A percentile compares a stretch with the other conserved stretches of the same genome.
phyloP scores from a whole-genome alignment of 176 grass and related monocot species.

The Cymbopogon citratus region DNA sequence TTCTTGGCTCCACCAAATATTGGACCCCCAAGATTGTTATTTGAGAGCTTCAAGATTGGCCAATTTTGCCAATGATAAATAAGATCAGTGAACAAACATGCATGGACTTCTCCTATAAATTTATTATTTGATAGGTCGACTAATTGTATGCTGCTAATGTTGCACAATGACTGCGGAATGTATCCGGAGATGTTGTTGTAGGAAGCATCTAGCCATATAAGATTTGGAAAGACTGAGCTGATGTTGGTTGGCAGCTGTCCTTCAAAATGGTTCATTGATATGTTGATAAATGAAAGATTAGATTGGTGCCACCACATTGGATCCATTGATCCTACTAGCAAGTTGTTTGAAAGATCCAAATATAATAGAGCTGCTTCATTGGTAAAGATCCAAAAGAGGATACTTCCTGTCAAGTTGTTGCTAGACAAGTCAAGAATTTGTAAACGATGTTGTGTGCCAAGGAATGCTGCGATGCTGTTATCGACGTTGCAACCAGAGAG shows the following conservation, averaged over 20 bases:
- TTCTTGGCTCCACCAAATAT: neutral
- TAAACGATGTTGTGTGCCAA: constrained; percentile 6
- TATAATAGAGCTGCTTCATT: neutral
- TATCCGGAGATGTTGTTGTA: constrained; percentile 12
- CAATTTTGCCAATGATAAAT: neutral
- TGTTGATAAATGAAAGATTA: neutral
- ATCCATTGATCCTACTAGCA: constrained; percentile 1
- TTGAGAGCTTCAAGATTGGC: neutral
- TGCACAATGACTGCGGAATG: neutral
- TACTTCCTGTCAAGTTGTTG: neutral
- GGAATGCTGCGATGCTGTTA: neutral
- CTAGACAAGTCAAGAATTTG: constrained; percentile 7
- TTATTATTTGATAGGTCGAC: constrained; percentile 29
- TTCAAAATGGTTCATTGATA: constrained; percentile 5
- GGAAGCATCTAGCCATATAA: neutral
- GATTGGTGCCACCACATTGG: neutral
- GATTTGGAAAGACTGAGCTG: constrained; percentile 3
- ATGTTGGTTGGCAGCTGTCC: constrained; percentile 17
- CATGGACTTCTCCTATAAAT: constrained; percentile 7
- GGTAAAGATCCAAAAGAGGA: constrained; percentile 15
- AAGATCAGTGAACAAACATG: neutral
- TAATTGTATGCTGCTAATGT: neutral
- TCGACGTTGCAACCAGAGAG: constrained; percentile 3
- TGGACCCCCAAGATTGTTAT: neutral
- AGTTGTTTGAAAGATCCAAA: constrained; percentile 21